Conservation (phyloP, 192 early-diverging fungal genomes). For the Podila minutissima region DNA sequence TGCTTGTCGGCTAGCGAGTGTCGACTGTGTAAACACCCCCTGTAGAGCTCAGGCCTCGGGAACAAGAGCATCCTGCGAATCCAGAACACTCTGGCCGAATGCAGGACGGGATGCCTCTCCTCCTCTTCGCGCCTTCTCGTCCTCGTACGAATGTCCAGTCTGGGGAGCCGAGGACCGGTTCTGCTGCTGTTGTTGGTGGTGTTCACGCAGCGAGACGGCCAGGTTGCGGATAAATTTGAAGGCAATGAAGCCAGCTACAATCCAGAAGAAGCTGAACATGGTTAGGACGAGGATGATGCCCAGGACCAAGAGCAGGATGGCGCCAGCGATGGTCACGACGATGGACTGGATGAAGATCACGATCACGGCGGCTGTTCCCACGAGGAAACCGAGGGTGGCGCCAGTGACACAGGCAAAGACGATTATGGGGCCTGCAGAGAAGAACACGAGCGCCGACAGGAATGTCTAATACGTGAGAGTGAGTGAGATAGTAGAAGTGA, state of each 20-base stretch:
- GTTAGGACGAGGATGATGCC: constrained; percentile 33
- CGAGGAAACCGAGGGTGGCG: constrained; percentile 23
- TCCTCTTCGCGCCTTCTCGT: too few relatives aligned
- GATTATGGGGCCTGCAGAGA: constrained; percentile 26
- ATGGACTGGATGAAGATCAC: constrained; percentile 36
- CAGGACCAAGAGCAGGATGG: constrained; percentile 20
- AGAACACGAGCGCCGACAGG: constrained; percentile 10
- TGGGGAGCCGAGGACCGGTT: not conserved
- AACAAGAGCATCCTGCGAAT: not conserved
- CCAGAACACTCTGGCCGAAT: not conserved
- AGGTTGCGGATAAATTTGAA: constrained; percentile 13
- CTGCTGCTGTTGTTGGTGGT: not conserved
- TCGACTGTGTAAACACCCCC: too few relatives aligned
- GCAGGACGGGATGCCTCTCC: not conserved
- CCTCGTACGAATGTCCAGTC: too few relatives aligned
- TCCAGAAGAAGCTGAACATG: constrained; percentile 22
- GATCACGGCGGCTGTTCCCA: constrained; percentile 10
- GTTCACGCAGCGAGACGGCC: constrained; percentile 2
- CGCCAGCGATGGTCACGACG: constrained; percentile 27
- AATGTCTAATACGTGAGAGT: constrained; percentile 14
- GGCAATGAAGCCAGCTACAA: constrained; percentile 17
- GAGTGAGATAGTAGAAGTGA: too few relatives aligned
- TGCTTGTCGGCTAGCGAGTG: too few relatives aligned
- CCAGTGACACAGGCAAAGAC: constrained; percentile 37
- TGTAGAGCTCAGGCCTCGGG: not conserved